Evolutionary conservation across 495 filamentous ascomycete genomes (phyloP).

Genomic region (Aspergillus carlsbadensis): DNA sequence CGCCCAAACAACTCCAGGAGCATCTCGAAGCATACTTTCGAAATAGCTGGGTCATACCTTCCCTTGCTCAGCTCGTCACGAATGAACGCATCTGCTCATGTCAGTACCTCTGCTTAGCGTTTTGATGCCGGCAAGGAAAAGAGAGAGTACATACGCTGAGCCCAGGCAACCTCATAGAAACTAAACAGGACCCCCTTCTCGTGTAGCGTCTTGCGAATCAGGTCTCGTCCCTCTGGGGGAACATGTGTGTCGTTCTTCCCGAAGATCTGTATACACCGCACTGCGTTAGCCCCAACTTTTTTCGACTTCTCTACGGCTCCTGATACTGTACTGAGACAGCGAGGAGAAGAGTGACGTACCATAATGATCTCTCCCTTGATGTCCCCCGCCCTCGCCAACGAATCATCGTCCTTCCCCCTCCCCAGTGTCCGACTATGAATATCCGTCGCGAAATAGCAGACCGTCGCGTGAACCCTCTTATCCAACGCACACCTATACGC

Average conservation of each 20-base stretch:
- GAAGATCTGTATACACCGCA: constrained; percentile 55
- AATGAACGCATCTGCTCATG: constrained; percentile 73
- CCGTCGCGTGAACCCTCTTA: constrained; percentile 67
- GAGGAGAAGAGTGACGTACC: constrained; percentile 43
- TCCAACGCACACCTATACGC: constrained; percentile 83
- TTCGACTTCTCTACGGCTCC: no score
- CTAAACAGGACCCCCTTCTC: constrained; percentile 72
- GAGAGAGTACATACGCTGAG: constrained; percentile 63
- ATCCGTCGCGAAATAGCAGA: constrained; percentile 94
- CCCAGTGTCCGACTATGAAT: constrained; percentile 77
- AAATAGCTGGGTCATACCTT: constrained; percentile 84
- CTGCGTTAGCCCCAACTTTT: not conserved
- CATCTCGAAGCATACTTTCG: constrained; percentile 89
- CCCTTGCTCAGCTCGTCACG: constrained; percentile 94
- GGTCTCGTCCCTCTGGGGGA: constrained; percentile 77
- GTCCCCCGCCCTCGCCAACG: constrained; percentile 60
- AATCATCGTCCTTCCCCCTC: constrained; percentile 65
- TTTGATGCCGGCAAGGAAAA: not conserved
- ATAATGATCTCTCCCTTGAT: constrained; percentile 77
- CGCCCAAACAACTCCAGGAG: constrained; percentile 82
- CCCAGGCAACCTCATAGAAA: constrained; percentile 88
- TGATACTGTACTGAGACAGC: no score
- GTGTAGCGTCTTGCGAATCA: constrained; percentile 81
- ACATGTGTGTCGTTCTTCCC: constrained; percentile 91
- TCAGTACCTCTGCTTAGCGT: not conserved